Evolutionary conservation across 306 rosid species (phyloP).

Genomic region (Begonia loranthoides): DNA sequence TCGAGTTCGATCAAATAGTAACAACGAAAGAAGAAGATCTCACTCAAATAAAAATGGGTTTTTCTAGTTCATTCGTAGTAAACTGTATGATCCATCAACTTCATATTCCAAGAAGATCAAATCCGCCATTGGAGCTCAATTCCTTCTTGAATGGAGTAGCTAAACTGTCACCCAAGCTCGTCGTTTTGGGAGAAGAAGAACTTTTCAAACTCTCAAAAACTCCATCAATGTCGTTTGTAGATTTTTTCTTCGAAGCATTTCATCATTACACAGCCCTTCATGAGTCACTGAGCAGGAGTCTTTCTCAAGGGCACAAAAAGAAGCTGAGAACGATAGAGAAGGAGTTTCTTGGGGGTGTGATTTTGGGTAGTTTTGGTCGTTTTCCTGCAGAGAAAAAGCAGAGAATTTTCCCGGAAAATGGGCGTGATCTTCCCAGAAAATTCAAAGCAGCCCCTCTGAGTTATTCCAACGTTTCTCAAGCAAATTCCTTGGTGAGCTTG

Average conservation of each 20-base stretch:
- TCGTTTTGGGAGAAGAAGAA: slow-evolving; percentile 53
- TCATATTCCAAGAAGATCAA: slow-evolving; percentile 18
- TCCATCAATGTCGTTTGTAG: slow-evolving; percentile 46
- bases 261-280: slow-evolving; percentile 44
- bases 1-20: slow-evolving; percentile 26
- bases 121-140: slow-evolving; percentile 15
- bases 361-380: slow-evolving; percentile 39
- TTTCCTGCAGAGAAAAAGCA: slow-evolving; percentile 33
- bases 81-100: slow-evolving; percentile 47
- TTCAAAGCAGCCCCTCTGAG: slow-evolving; percentile 34
- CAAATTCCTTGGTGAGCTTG: slow-evolving; percentile 44
- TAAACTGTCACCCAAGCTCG: slow-evolving; percentile 39
- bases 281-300: slow-evolving; percentile 33
- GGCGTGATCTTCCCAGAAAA: slow-evolving; percentile 24
- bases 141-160: slow-evolving; percentile 25
- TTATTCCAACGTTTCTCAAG: slow-evolving; percentile 40
- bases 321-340: slow-evolving; percentile 30
- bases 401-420: slow-evolving; percentile 27
- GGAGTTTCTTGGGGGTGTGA: slow-evolving; percentile 38
- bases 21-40: slow-evolving; percentile 27
- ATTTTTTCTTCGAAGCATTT: slow-evolving; percentile 62
- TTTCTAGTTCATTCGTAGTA: slow-evolving; percentile 11
- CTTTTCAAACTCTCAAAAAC: slow-evolving; percentile 31
- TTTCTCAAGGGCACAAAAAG: slow-evolving; percentile 17
- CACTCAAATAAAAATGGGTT: slow-evolving; percentile 20